These are phyloP conservation scores for Tuctoria greenei DNA, from an alignment of 176 grass and related monocot species.

Conservation along the genomic window DNA sequence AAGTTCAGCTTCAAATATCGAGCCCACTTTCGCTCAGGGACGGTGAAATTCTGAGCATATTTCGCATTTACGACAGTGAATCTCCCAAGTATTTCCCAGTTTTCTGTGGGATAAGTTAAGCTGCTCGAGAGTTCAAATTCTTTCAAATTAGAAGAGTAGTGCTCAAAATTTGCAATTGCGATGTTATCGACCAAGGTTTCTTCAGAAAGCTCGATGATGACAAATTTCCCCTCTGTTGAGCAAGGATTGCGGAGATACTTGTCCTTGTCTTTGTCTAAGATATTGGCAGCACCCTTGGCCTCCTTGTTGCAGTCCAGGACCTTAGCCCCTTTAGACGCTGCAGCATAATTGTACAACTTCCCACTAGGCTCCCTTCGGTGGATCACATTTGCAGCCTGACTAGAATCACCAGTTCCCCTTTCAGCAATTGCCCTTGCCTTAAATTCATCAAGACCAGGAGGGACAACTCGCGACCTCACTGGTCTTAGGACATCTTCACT, in stretches of 20 bases:
- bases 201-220: constrained; percentile 92
- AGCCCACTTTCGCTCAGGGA: constrained; percentile 82
- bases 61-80: constrained; percentile 79
- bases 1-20: constrained; percentile 89
- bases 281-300: constrained; percentile 90
- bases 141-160: constrained; percentile 88
- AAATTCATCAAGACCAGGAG: constrained; percentile 82
- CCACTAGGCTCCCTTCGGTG: constrained; percentile 85
- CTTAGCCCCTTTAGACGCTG: constrained; percentile 81
- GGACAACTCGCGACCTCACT: constrained; percentile 55
- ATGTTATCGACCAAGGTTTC: constrained; percentile 91
- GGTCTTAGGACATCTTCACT: constrained; percentile 39
- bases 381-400: constrained; percentile 58
- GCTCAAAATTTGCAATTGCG: constrained; percentile 92
- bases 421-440: constrained; percentile 70
- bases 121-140: constrained; percentile 82
- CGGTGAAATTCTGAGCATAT: constrained; percentile 62
- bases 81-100: constrained; percentile 76
- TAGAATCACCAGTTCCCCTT: constrained; percentile 53
- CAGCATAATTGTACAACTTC: constrained; percentile 92
- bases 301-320: constrained; percentile 88
- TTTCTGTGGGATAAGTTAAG: constrained; percentile 76
- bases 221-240: constrained; percentile 86
- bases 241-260: constrained; percentile 97
- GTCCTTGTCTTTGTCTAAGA: constrained; percentile 94